Percentiles rank a stretch among this genome's conserved stretches.
Conservation (phyloP, 1,284 basidiomycete genomes). For the Agroathelia rolfsii region DNA sequence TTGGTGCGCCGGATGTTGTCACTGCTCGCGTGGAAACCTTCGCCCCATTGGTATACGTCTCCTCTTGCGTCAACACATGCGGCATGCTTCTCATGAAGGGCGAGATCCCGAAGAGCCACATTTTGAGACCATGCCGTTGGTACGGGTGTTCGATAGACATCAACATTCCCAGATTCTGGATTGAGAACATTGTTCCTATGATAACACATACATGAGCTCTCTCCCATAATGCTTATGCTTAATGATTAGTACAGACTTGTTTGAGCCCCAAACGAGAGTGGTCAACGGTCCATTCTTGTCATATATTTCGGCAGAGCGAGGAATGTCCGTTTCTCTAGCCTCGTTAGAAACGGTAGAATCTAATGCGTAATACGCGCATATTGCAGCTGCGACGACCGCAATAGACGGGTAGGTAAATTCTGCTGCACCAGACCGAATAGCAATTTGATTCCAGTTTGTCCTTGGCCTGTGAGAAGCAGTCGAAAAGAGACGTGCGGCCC, state of each 20-base stretch:
- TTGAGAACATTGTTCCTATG: slow-evolving; percentile 38
- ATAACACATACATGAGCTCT: slow-evolving; percentile 6
- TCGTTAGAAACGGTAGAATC: too few species aligned
- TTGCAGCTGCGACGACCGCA: too few species aligned
- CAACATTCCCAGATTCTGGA: slow-evolving; percentile 24
- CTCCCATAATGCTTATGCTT: slow-evolving; percentile 2
- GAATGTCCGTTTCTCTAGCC: too few species aligned
- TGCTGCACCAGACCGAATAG: too few species aligned
- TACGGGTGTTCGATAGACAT: slow-evolving; percentile 37
- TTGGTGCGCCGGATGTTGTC: slow-evolving; percentile 12
- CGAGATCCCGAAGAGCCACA: slow-evolving; percentile 68
- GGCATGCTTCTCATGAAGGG: slow-evolving; percentile 64
- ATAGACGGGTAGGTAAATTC: too few species aligned
- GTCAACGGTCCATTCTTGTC: slow-evolving; percentile 23
- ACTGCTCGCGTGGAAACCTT: slow-evolving; percentile 42
- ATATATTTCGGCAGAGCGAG: too few species aligned
- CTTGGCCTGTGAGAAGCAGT: too few species aligned
- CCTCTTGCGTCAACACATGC: slow-evolving; percentile 82
- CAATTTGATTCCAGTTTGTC: too few species aligned
- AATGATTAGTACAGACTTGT: slow-evolving; percentile 29
- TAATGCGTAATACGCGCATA: too few species aligned
- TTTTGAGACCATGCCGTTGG: slow-evolving; percentile 46
- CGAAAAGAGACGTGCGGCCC: too few species aligned
- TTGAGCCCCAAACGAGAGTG: slow-evolving; percentile 48
- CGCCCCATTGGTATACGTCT: slow-evolving; percentile 86